Evolutionary conservation across 495 filamentous ascomycete species (phyloP).

Genomic region (Neohortaea acidophila): DNA sequence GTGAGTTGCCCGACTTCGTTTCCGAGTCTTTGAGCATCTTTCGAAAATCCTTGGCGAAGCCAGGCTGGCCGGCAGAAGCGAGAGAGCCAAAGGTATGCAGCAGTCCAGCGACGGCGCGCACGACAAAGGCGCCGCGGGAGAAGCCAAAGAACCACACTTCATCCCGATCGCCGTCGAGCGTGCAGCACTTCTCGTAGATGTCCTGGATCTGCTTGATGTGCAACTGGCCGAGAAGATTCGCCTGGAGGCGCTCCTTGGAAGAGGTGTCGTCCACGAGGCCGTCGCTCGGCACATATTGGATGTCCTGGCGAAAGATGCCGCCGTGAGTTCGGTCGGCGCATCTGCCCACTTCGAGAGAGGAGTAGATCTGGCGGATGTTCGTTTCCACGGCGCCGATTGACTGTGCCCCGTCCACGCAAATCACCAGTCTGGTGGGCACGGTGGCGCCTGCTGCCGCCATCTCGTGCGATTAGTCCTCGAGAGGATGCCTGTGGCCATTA

Average conservation of each 20-base stretch:
- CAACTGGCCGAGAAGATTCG: slow-evolving; percentile 2
- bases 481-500: too few relatives aligned
- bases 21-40: slow-evolving; percentile 15
- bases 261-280: slow-evolving; percentile 11
- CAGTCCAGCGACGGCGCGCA: slow-evolving; percentile 15
- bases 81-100: slow-evolving; percentile 10
- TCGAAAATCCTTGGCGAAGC: slow-evolving; percentile 13
- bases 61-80: slow-evolving; percentile 8
- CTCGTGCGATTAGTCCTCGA: too few relatives aligned
- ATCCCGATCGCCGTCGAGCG: slow-evolving; percentile 8
- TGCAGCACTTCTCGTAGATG: slow-evolving; percentile 12
- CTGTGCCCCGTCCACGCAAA: slow-evolving; percentile 11
- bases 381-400: background rate
- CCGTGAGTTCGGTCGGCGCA: background rate
- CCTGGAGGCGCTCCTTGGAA: slow-evolving; percentile 2
- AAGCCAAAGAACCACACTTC: slow-evolving; percentile 17
- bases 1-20: background rate
- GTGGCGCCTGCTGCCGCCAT: background rate
- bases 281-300: slow-evolving; percentile 2
- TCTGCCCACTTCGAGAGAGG: slow-evolving; percentile 6
- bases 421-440: slow-evolving; percentile 10
- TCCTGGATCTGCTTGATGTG: slow-evolving; percentile 12
- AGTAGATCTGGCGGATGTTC: slow-evolving; percentile 7
- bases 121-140: slow-evolving; percentile 11
- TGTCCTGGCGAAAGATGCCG: slow-evolving; percentile 1